Evolutionary conservation across 2,329 filamentous ascomycete species (phyloP).

Genomic region (Shiraia bambusicola): DNA sequence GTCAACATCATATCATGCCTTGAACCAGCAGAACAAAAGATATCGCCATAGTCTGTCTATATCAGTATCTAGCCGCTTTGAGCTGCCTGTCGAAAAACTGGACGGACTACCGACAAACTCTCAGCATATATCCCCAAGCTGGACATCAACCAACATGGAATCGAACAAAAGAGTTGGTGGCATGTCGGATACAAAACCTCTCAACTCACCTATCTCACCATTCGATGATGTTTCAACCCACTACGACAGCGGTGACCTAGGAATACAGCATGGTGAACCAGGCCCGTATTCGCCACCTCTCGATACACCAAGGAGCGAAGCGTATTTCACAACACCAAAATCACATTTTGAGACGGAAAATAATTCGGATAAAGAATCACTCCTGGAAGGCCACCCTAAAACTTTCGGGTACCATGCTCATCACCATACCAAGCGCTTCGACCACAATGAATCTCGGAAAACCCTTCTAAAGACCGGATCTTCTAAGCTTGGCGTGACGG

Average conservation of each 20-base stretch:
- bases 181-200: slow-evolving; percentile 6
- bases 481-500: slow-evolving; percentile 28
- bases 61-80: too few relatives aligned
- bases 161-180: slow-evolving; percentile 4
- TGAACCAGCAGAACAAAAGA: too few relatives aligned
- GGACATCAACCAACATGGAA: slow-evolving; percentile 6
- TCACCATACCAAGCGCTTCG: slow-evolving; percentile 29
- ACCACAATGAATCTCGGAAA: slow-evolving; percentile 35
- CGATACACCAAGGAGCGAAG: slow-evolving; percentile 22
- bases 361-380: slow-evolving; percentile 24
- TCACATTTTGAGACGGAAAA: slow-evolving; percentile 15
- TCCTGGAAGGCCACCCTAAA: slow-evolving; percentile 12
- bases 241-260: slow-evolving; percentile 22
- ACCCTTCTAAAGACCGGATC: slow-evolving; percentile 30
- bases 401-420: slow-evolving; percentile 5
- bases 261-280: slow-evolving; percentile 25
- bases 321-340: slow-evolving; percentile 17
- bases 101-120: too few relatives aligned
- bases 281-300: slow-evolving; percentile 16
- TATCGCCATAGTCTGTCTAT: too few relatives aligned
- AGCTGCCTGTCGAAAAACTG: too few relatives aligned
- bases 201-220: slow-evolving; percentile 8
- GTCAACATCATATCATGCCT: too few relatives aligned
- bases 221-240: slow-evolving; percentile 10
- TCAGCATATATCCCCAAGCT: too few relatives aligned